Base-by-base conservation (phyloP, 148 eudicot genomes). In the Chenopodium formosanum region DNA sequence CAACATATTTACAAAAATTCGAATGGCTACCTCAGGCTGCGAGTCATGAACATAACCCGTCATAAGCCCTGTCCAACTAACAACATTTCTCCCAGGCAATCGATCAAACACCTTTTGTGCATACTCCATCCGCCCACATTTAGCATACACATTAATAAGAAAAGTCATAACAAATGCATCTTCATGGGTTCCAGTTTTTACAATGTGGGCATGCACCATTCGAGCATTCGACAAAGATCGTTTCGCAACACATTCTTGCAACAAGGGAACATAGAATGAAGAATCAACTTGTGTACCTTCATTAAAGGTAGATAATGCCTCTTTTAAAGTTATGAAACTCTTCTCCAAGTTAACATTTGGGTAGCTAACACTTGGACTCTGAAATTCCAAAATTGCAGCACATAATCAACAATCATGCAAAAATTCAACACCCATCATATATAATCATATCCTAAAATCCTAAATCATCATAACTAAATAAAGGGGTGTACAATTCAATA, bases 1-100 rank as follows among this genome's bases (percentile, higher is more conserved):
- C 74, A 92, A 70, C 96, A 92, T 92, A 68, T 88, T 80, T 3
- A 75, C 50, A 76, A 92, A 91, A 44, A 89, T 88, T 13, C 78
- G 37, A 74, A 91, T 69, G n/a, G 89, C 96, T 50, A 77, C 56
- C 73, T 87, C 83, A 1, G 94, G 91, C 82, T 84, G 87, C 34
- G 84, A 86, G 73, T 86, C 86, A 70, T 89, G 87, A 81, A 91
- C 89, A 84, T 91, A 91, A 7, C 94, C 96, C 5, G 89, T 83
- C 94, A 92, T 89, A 76, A 92, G 79, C 19, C 91, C 88, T 0
- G 96, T 92, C 96, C 96, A 92, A 48, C 94, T 85, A 69, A 92
- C 91, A 63, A 89, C 96, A 78, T 91, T 91, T 84, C 89, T 86
- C 48, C 75, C 76, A 2, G 91, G 85, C 90, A 91, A 80, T 19